Conservation (phyloP, 1,284 basidiomycete genomes). For the Apiotrichum laibachii region DNA sequence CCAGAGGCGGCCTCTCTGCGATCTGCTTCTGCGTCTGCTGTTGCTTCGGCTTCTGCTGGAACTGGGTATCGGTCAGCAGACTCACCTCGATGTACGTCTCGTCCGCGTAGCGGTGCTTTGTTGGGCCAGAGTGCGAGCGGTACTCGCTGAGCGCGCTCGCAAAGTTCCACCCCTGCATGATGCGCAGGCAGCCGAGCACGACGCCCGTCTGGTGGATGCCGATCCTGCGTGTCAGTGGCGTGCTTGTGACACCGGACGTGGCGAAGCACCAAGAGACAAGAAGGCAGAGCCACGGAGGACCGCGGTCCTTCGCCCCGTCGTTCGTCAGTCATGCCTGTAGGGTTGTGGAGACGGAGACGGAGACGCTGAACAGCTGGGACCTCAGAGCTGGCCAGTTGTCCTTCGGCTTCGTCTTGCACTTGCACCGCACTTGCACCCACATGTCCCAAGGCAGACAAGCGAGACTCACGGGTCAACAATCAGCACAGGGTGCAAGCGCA, state of each 20-base stretch:
- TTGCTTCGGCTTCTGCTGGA: too few relatives aligned
- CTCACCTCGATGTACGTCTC: slow-evolving; percentile 51
- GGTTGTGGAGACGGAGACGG: neutral
- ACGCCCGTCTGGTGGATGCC: slow-evolving; percentile 50
- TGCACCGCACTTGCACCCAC: too few relatives aligned
- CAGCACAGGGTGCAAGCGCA: slow-evolving; percentile 38
- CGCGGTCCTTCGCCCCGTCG: too few relatives aligned
- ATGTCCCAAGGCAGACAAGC: too few relatives aligned
- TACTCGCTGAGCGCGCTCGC: slow-evolving; percentile 48
- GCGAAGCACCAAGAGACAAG: too few relatives aligned
- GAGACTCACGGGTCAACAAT: slow-evolving; percentile 46
- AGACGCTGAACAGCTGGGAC: neutral
- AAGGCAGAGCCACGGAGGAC: neutral
- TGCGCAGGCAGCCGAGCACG: slow-evolving; percentile 43
- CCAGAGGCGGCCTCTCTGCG: too few relatives aligned
- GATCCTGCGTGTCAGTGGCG: slow-evolving; percentile 24
- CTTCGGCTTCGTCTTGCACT: too few relatives aligned
- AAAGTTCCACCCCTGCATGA: slow-evolving; percentile 51
- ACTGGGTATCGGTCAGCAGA: neutral
- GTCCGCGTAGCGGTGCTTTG: slow-evolving; percentile 48
- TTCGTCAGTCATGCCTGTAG: too few relatives aligned
- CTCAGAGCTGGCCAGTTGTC: too few relatives aligned
- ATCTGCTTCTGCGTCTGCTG: too few relatives aligned
- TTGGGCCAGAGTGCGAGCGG: slow-evolving; percentile 43
- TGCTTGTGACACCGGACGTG: too few relatives aligned